Evolutionary conservation across 305 asterid species (phyloP).

Genomic region (Fraxinus sp.): DNA sequence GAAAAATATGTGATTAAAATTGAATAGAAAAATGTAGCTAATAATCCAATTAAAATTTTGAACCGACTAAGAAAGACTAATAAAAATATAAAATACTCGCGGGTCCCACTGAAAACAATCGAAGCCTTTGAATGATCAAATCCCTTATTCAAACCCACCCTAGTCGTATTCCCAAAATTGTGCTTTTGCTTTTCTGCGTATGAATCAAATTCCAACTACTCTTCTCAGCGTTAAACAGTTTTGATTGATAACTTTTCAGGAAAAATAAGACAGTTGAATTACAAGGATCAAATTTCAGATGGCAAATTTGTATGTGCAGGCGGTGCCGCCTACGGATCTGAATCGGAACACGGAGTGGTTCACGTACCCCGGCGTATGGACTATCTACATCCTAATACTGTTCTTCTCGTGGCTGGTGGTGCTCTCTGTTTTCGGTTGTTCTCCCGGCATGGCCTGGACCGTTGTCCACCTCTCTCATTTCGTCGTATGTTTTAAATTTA

Average conservation of each 20-base stretch:
- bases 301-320: not conserved
- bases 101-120: not conserved
- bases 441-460: not conserved
- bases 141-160: not conserved
- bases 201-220: not conserved
- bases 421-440: not conserved
- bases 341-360: constrained; percentile 6
- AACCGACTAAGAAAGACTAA: too few relatives aligned
- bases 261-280: not conserved
- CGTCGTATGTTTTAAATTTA: not conserved
- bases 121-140: not conserved
- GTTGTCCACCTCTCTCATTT: not conserved
- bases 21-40: too few relatives aligned
- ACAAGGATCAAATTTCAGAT: not conserved
- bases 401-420: not conserved
- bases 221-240: not conserved
- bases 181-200: not conserved
- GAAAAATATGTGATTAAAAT: too few relatives aligned
- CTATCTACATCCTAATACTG: not conserved
- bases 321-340: not conserved
- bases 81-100: not conserved
- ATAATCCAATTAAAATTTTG: too few relatives aligned
- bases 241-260: not conserved
- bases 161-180: not conserved
- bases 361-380: not conserved